Conservation (phyloP, 805 yeast species). For the Diddensiella transvaalensis region DNA sequence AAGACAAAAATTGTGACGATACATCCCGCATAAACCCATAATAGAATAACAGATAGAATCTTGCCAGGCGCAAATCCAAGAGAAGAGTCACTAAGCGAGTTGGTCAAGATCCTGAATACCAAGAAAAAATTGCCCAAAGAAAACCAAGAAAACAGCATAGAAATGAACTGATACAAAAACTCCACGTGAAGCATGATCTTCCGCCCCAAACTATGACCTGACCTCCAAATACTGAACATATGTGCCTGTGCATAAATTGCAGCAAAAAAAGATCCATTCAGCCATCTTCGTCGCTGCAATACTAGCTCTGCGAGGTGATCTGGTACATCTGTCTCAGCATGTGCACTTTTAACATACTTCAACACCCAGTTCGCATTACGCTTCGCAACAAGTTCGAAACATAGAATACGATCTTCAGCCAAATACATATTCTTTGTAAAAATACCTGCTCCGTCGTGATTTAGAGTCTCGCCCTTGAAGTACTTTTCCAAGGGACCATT, state of each 20-base stretch:
- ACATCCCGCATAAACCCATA: slow-evolving; percentile 82
- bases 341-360: slow-evolving; percentile 80
- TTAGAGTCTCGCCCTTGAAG: slow-evolving; percentile 80
- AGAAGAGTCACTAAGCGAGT: slow-evolving; percentile 62
- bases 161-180: slow-evolving; percentile 70
- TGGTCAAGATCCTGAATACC: slow-evolving; percentile 83
- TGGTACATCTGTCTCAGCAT: slow-evolving; percentile 95
- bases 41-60: slow-evolving; percentile 68
- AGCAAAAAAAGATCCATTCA: slow-evolving; percentile 95
- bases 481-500: slow-evolving; percentile 84
- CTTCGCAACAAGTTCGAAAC: slow-evolving; percentile 94
- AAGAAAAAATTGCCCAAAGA: slow-evolving; percentile 85
- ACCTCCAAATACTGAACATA: slow-evolving; percentile 69
- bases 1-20: slow-evolving; percentile 81
- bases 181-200: slow-evolving; percentile 73
- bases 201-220: slow-evolving; percentile 64
- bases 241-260: slow-evolving; percentile 83
- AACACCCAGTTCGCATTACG: slow-evolving; percentile 67
- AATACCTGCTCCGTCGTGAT: slow-evolving; percentile 66
- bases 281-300: slow-evolving; percentile 92
- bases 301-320: slow-evolving; percentile 81
- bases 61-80: slow-evolving; percentile 69
- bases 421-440: slow-evolving; percentile 95
- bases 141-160: slow-evolving; percentile 85
- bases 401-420: slow-evolving; percentile 93